phyloP scores from a whole-genome alignment of 192 early-diverging fungal species.

The Dispira parvispora region DNA sequence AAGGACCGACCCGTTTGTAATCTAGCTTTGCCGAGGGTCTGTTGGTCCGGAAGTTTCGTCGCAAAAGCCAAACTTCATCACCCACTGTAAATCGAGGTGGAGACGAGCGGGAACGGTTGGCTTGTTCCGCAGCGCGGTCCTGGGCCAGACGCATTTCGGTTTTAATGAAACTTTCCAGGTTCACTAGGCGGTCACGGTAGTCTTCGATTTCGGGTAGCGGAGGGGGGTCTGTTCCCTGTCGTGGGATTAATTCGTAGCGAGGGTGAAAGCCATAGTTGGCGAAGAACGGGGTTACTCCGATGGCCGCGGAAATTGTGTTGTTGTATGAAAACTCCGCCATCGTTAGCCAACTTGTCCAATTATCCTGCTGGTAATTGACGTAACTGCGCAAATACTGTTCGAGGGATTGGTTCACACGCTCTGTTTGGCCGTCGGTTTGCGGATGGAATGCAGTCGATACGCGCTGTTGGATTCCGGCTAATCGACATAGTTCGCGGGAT shows the following conservation, averaged over 20 bases:
- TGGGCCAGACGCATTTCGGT: not conserved
- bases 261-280: no score
- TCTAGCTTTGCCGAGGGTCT: slow-evolving; percentile 9
- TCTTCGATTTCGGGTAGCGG: not conserved
- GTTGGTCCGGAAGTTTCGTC: slow-evolving; percentile 12
- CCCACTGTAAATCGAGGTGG: slow-evolving; percentile 8
- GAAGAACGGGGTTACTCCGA: not conserved
- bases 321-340: slow-evolving; percentile 16
- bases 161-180: not conserved
- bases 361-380: slow-evolving; percentile 18
- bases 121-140: no score
- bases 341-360: slow-evolving; percentile 17
- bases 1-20: slow-evolving; percentile 15
- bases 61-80: slow-evolving; percentile 13
- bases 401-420: no score
- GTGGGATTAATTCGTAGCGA: not conserved
- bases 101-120: not conserved
- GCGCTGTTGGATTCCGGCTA: slow-evolving; percentile 6
- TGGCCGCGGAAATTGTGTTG: no score
- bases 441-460: no score
- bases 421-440: slow-evolving; percentile 15
- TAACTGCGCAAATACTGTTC: no score
- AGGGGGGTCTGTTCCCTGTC: not conserved
- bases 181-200: no score
- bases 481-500: no score